A percentile compares a stretch with the other conserved stretches of the same genome.
phyloP scores from a whole-genome alignment of 495 filamentous ascomycete genomes.

The Daldinia caldariorum region DNA sequence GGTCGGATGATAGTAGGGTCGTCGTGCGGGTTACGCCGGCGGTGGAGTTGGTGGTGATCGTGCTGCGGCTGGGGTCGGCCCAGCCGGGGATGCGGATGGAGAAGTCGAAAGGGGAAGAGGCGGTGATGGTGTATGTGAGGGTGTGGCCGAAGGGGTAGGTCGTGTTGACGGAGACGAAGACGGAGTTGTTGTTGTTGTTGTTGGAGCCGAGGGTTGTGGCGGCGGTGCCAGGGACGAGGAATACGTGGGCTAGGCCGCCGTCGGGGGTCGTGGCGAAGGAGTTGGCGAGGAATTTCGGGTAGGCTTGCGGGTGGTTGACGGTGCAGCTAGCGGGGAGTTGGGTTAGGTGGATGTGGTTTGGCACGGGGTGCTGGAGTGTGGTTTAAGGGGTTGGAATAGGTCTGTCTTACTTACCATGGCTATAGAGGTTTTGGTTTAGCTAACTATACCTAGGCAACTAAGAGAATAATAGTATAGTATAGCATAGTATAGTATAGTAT shows the following conservation, averaged over 20 bases:
- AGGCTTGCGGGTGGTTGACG: constrained; percentile 70
- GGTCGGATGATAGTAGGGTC: constrained; percentile 34
- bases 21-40: constrained; percentile 46
- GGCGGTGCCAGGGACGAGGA: constrained; percentile 51
- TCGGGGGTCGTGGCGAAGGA: constrained; percentile 44
- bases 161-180: constrained; percentile 48
- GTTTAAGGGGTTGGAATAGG: not conserved
- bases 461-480: not conserved
- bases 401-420: not conserved
- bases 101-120: constrained; percentile 55
- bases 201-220: constrained; percentile 25
- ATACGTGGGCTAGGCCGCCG: constrained; percentile 53
- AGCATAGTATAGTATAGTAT: not conserved
- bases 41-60: constrained; percentile 29
- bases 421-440: not conserved
- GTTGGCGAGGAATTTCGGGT: constrained; percentile 64
- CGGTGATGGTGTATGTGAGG: constrained; percentile 59
- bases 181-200: constrained; percentile 1
- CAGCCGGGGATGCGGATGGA: constrained; percentile 62
- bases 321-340: constrained; percentile 68
- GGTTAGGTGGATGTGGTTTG: not conserved
- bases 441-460: no score
- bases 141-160: constrained; percentile 63
- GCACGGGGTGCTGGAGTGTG: not conserved
- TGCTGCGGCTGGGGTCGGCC: constrained; percentile 44